Percentiles rank a stretch among this genome's conserved stretches.
These are phyloP conservation scores for Hypoxylon sp. DNA, from an alignment of 2,329 filamentous ascomycete species.

Conservation along the genomic window DNA sequence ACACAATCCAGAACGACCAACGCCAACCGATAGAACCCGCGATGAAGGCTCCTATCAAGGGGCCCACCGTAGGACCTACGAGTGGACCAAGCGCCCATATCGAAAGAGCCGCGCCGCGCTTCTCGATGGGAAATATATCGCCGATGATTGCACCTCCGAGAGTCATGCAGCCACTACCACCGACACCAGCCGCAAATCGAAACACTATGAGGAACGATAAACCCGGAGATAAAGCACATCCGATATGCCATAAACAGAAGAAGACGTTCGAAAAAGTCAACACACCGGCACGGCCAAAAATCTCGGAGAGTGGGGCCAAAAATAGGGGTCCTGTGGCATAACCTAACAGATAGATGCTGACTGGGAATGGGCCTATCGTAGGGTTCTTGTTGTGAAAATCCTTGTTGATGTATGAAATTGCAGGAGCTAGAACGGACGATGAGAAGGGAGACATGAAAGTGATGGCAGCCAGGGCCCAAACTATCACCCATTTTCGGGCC, in stretches of 20 bases:
- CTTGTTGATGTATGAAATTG: constrained; percentile 58
- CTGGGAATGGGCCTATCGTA: constrained; percentile 65
- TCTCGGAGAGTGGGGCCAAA: constrained; percentile 71
- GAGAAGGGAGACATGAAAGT: constrained; percentile 76
- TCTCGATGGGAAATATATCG: constrained; percentile 64
- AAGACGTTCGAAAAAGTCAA: constrained; percentile 69
- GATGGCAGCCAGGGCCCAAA: constrained; percentile 68
- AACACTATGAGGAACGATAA: constrained; percentile 70
- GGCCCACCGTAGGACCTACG: constrained; percentile 59
- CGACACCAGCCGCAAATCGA: constrained; percentile 70
- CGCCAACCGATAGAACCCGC: constrained; percentile 64
- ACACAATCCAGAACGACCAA: constrained; percentile 66
- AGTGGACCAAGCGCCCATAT: constrained; percentile 59
- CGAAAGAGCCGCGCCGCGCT: constrained; percentile 63
- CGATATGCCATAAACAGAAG: constrained; percentile 74
- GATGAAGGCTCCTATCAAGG: constrained; percentile 64
- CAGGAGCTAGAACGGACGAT: constrained; percentile 70
- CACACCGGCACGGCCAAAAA: constrained; percentile 72
- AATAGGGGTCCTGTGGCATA: constrained; percentile 70
- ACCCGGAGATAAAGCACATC: constrained; percentile 70
- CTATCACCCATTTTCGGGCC: constrained; percentile 69
- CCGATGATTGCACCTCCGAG: constrained; percentile 68
- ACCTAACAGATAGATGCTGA: constrained; percentile 72
- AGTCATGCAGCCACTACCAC: constrained; percentile 68
- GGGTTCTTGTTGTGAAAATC: constrained; percentile 61